Base-by-base conservation (phyloP, 352 stramenopile species). In the Hyaloperonospora brassicae region DNA sequence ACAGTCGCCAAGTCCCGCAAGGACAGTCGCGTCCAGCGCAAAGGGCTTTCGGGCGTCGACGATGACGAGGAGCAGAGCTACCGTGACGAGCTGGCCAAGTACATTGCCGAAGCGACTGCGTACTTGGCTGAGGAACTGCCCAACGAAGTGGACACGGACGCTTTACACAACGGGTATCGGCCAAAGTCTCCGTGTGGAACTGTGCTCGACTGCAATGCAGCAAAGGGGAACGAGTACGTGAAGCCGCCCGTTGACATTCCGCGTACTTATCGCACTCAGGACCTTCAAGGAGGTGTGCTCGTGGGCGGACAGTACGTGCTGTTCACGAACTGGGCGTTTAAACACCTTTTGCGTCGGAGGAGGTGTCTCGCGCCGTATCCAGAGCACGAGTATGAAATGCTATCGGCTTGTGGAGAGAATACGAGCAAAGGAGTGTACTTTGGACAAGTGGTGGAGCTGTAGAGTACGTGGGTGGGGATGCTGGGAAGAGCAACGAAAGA, bases 271-370 rank as follows among this genome's bases (percentile, higher is more conserved):
- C 64, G 47, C 21, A 57, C 36, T 1, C 67, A 72, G 30, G 67
- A 76, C 21, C 64, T 44, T 12, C 40, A 59, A 1, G 67, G 67
- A 7, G 67, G 67, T 22, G 47, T 68, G 8, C 40, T 76, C 21
- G 67, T 76, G 7, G 67, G 55, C 31, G 67, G 63, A 30, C 12
- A 59, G 5, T 34, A 48, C 27, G 67, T 76, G 10, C 11, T 70
- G 34, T 76, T 70, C 42, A 76, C 67, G 0, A 59, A 68, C 22
- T 57, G 52, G 56, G 67, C 57, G 1, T 76, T 72, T 44, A 76
- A 76, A 34, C 47, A 53, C 4, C 43, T 65, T 39, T 35, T 70
- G 46, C 30, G 49, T 17, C 50, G 47, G 14, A 43, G 64, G 44
- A 41, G 47, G 5, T 49, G 49, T 27, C 55, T 72, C 0, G 25